Percentiles rank a stretch among this genome's conserved stretches.
Evolutionary conservation across 177 flowering plant species (phyloP).

Genomic region (Tripterygium wilfordii): DNA sequence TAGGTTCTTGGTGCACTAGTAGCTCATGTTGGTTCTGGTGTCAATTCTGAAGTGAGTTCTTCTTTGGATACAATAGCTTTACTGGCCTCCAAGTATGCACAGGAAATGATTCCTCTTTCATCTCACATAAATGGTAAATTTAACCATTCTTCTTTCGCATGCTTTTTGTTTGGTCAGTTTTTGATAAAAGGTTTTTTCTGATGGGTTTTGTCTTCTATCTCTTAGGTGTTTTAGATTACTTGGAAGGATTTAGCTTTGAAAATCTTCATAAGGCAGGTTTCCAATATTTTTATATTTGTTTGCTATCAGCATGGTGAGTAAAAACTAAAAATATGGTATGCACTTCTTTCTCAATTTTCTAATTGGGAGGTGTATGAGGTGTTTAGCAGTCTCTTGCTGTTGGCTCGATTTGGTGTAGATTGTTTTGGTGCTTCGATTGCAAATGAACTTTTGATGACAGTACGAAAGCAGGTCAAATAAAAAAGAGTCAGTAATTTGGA

Average conservation of each 20-base stretch:
- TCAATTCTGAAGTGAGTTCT: conserved; percentile 61
- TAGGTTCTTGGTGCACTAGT: conserved; percentile 78
- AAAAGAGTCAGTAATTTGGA: no score
- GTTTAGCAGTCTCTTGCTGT: conserved; percentile 59
- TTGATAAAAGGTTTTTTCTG: background rate
- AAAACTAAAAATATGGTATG: no score
- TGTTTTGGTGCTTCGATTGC: conserved; percentile 51
- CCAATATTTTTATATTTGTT: no score
- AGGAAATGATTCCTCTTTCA: conserved; percentile 58
- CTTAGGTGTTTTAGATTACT: conserved; percentile 74
- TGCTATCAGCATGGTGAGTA: no score
- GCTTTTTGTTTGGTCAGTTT: background rate
- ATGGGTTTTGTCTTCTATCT: background rate
- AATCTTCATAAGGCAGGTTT: conserved; percentile 66
- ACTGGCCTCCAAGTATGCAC: conserved; percentile 50
- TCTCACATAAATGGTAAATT: conserved; percentile 59
- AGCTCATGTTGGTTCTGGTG: conserved; percentile 75
- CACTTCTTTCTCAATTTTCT: no score
- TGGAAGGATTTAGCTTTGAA: conserved; percentile 66
- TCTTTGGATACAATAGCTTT: conserved; percentile 63
- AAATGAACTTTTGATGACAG: conserved; percentile 77
- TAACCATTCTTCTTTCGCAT: background rate
- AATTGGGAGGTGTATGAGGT: conserved; percentile 67
- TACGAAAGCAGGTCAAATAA: conserved; percentile 67
- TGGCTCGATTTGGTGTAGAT: conserved; percentile 35